phyloP scores from a whole-genome alignment of 2,329 filamentous ascomycete genomes.

The Didymella lethalis region DNA sequence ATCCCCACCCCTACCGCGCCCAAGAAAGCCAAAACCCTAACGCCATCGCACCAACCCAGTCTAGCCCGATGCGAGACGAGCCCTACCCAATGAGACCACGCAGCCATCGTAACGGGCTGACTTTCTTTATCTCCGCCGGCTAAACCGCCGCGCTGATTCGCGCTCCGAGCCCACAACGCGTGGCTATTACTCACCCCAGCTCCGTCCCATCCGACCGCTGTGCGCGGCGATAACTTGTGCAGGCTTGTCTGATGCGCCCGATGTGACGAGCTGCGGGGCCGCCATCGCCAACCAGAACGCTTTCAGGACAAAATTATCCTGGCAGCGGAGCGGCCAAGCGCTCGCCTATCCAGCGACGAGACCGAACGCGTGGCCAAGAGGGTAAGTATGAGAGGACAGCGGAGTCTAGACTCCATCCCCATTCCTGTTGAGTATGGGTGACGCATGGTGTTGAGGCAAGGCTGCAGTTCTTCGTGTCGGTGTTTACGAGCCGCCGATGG shows the following conservation, averaged over 20 bases:
- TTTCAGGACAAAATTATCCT: constrained; percentile 11
- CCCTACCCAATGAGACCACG: constrained; percentile 21
- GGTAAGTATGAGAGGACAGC: constrained; percentile 18
- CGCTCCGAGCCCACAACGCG: constrained; percentile 26
- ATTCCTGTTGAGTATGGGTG: constrained; percentile 21
- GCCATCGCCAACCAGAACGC: constrained; percentile 15
- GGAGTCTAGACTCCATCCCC: constrained; percentile 31
- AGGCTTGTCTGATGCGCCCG: constrained; percentile 26
- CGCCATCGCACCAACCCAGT: constrained; percentile 23
- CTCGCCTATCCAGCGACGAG: constrained; percentile 18
- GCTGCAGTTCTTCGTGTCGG: constrained; percentile 26
- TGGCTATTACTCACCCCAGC: constrained; percentile 30
- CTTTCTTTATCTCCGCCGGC: constrained; percentile 18
- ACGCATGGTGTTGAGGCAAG: constrained; percentile 27
- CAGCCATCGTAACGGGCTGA: constrained; percentile 6
- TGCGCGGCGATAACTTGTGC: constrained; percentile 28
- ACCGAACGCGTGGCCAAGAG: constrained; percentile 17
- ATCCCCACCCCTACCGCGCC: constrained; percentile 19
- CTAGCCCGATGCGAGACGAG: constrained; percentile 14
- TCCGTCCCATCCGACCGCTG: constrained; percentile 29
- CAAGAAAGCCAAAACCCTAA: constrained; percentile 29
- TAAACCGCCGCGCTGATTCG: constrained; percentile 32
- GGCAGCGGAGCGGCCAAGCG: constrained; percentile 34
- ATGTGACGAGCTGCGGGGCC: constrained; percentile 25
- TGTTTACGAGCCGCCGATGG: constrained; percentile 17